Conservation (phyloP, 208 protist species). For the Trypanosoma lewisi region DNA sequence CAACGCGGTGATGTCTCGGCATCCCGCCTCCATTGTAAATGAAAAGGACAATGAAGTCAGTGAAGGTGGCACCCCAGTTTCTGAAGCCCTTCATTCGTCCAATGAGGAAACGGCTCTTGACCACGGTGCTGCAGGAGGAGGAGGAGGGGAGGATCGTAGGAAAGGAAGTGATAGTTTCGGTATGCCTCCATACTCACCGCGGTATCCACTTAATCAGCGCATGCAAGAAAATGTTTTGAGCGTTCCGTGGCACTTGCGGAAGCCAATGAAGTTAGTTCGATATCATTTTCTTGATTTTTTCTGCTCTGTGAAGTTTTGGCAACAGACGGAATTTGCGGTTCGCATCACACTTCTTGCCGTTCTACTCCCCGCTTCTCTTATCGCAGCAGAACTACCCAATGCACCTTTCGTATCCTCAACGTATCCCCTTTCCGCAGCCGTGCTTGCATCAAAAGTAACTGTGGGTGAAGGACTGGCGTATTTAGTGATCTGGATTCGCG, state of each 20-base stretch:
- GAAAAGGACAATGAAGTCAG: neutral
- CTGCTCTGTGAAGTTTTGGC: slow-evolving; percentile 65
- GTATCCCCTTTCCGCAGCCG: slow-evolving; percentile 56
- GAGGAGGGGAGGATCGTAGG: neutral
- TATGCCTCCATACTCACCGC: slow-evolving; percentile 51
- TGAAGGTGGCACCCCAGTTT: neutral
- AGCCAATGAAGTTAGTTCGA: slow-evolving; percentile 5
- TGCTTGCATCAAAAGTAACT: slow-evolving; percentile 63
- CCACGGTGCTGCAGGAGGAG: neutral
- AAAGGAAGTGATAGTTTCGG: slow-evolving; percentile 63
- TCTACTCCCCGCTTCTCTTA: slow-evolving; percentile 59
- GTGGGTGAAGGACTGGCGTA: slow-evolving; percentile 76
- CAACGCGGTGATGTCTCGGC: neutral
- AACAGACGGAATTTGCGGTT: slow-evolving; percentile 70
- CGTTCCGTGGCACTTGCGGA: slow-evolving; percentile 73
- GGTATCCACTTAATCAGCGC: slow-evolving; percentile 30
- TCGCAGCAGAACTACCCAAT: slow-evolving; percentile 41
- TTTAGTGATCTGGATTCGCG: slow-evolving; percentile 69
- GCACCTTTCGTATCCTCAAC: slow-evolving; percentile 70
- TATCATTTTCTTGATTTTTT: slow-evolving; percentile 72
- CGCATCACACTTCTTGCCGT: slow-evolving; percentile 69
- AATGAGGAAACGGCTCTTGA: neutral
- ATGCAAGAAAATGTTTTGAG: slow-evolving; percentile 32
- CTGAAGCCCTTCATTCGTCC: neutral
- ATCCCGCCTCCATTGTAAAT: neutral